phyloP scores from a whole-genome alignment of 2,329 filamentous ascomycete genomes.

The Lachnellula occidentalis region DNA sequence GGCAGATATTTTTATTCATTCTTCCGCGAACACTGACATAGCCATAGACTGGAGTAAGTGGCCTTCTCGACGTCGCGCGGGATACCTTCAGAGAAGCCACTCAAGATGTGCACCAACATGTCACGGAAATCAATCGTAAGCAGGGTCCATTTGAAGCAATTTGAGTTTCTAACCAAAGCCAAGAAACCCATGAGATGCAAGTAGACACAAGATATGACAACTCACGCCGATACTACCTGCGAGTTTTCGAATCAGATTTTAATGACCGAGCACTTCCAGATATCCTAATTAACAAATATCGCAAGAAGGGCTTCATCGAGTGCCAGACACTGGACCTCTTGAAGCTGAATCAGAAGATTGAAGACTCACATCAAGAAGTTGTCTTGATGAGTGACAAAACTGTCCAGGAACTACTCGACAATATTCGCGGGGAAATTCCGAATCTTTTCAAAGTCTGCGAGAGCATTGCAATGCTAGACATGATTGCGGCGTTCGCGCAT shows the following conservation, averaged over 20 bases:
- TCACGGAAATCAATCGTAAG: slow-evolving; percentile 61
- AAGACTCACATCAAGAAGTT: slow-evolving; percentile 77
- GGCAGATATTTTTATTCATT: background rate
- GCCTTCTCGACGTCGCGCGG: slow-evolving; percentile 80
- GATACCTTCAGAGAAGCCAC: slow-evolving; percentile 87
- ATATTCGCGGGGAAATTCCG: slow-evolving; percentile 67
- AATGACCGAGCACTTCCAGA: slow-evolving; percentile 56
- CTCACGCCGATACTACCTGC: slow-evolving; percentile 73
- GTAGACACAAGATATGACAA: slow-evolving; percentile 71
- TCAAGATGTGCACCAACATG: slow-evolving; percentile 67
- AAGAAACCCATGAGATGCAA: slow-evolving; percentile 44
- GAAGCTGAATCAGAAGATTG: slow-evolving; percentile 73
- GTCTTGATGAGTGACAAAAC: slow-evolving; percentile 75
- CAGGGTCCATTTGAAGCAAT: background rate
- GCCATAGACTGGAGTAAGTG: slow-evolving; percentile 67
- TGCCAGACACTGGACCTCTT: slow-evolving; percentile 83
- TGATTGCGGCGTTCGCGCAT: slow-evolving; percentile 73
- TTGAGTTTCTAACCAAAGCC: background rate
- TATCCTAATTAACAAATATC: slow-evolving; percentile 70
- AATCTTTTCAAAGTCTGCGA: slow-evolving; percentile 80
- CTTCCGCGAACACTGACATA: slow-evolving; percentile 17
- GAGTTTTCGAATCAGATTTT: slow-evolving; percentile 56
- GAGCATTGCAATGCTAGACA: slow-evolving; percentile 79
- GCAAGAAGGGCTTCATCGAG: slow-evolving; percentile 70
- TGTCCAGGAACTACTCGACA: slow-evolving; percentile 63